Conservation (phyloP, 2,329 filamentous ascomycete genomes). For the Onygenales sp. region DNA sequence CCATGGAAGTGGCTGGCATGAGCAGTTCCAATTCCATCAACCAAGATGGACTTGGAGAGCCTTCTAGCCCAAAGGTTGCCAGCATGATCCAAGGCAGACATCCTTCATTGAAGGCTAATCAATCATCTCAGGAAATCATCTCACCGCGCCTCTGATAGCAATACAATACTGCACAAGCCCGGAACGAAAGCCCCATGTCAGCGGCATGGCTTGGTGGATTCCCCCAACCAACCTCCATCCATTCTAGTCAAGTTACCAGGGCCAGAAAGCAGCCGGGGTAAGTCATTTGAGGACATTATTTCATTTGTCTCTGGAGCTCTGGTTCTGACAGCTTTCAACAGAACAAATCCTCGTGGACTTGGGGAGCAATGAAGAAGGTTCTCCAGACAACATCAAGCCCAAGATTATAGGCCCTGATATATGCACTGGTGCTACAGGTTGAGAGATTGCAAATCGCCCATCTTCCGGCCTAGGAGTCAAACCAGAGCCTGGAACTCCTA, state of each 20-base stretch:
- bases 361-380: background rate
- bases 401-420: background rate
- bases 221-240: background rate
- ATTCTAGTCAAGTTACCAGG: background rate
- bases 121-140: slow-evolving; percentile 1
- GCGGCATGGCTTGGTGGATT: background rate
- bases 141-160: background rate
- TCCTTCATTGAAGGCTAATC: background rate
- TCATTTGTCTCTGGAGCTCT: background rate
- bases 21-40: background rate
- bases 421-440: background rate
- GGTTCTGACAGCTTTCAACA: background rate
- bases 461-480: background rate
- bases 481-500: background rate
- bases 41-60: background rate
- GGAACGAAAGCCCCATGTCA: background rate
- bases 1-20: background rate
- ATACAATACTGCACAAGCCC: background rate
- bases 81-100: background rate
- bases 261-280: background rate
- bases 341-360: slow-evolving; percentile 1
- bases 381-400: background rate
- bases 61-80: background rate
- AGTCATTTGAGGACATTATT: background rate
- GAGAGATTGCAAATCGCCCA: background rate